Evolutionary conservation across 2,329 filamentous ascomycete species (phyloP).

Genomic region (Cladophialophora psammophila): DNA sequence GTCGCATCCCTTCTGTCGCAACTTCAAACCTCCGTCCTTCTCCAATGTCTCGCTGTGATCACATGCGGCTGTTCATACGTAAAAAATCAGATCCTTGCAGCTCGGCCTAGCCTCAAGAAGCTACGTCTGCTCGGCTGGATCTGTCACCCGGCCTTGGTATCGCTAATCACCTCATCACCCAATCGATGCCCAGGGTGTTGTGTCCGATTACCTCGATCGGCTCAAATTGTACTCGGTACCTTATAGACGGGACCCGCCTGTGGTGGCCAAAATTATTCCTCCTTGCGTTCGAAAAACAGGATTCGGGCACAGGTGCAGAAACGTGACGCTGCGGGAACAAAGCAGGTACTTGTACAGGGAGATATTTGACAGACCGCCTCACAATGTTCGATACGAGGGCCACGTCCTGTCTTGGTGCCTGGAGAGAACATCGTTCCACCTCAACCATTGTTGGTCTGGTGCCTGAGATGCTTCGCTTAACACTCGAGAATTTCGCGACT

Average conservation of each 20-base stretch:
- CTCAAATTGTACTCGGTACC: neutral
- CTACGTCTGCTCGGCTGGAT: neutral
- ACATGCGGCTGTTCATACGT: neutral
- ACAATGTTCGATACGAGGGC: neutral
- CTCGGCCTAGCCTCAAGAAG: neutral
- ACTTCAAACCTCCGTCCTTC: neutral
- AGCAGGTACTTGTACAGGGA: neutral
- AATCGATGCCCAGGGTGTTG: neutral
- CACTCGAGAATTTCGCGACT: neutral
- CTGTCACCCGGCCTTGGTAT: neutral
- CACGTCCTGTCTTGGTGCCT: neutral
- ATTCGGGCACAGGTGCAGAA: neutral
- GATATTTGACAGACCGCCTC: neutral
- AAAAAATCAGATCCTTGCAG: neutral
- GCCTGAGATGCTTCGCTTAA: neutral
- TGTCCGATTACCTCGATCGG: neutral
- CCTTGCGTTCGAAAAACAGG: neutral
- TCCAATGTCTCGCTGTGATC: no score
- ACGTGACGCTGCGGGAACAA: neutral
- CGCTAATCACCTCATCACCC: neutral
- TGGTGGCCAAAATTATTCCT: neutral
- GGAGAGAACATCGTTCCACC: neutral
- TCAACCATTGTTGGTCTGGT: neutral
- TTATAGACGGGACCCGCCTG: neutral
- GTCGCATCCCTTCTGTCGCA: neutral